A percentile compares a stretch with the other conserved stretches of the same genome.
Evolutionary conservation across 805 yeast species (phyloP).

Genomic region (Saturnispora besseyi): DNA sequence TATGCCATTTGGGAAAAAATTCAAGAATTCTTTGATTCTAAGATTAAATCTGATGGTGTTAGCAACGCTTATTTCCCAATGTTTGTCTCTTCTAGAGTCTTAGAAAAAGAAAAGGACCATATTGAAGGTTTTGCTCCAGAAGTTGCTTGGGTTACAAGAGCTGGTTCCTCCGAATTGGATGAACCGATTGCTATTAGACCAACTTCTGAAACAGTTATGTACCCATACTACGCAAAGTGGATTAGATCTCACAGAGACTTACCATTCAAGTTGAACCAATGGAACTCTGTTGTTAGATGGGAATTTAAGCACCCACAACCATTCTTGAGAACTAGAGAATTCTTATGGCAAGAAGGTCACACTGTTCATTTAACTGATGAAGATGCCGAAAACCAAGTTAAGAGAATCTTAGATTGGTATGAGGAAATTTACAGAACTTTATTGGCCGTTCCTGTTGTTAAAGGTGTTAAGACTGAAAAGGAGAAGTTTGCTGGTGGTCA

Average conservation of each 20-base stretch:
- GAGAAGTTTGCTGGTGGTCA: conserved; percentile 98
- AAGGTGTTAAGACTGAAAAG: conserved; percentile 92
- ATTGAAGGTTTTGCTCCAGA: conserved; percentile 99
- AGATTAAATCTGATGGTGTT: conserved; percentile 84
- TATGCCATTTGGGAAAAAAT: conserved; percentile 91
- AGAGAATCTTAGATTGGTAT: conserved; percentile 78
- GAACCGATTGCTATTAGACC: conserved; percentile 99
- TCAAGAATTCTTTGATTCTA: conserved; percentile 74
- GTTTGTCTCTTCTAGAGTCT: conserved; percentile 88
- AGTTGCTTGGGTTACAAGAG: conserved; percentile 99
- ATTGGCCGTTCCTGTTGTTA: conserved; percentile 94
- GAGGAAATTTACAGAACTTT: conserved; percentile 79
- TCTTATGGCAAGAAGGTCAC: conserved; percentile 99
- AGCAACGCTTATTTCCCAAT: conserved; percentile 96
- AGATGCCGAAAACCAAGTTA: conserved; percentile 77
- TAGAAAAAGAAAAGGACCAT: conserved; percentile 97
- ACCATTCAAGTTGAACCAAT: conserved; percentile 93
- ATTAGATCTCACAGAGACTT: conserved; percentile 96
- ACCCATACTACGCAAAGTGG: conserved; percentile 99
- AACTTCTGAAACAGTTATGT: conserved; percentile 98
- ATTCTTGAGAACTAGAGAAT: conserved; percentile 95
- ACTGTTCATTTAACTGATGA: conserved; percentile 86
- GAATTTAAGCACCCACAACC: conserved; percentile 99
- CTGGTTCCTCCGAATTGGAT: conserved; percentile 88
- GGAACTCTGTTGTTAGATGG: conserved; percentile 99